phyloP scores from a whole-genome alignment of 1,284 basidiomycete genomes.

The Apiotrichum akiyoshidainum region DNA sequence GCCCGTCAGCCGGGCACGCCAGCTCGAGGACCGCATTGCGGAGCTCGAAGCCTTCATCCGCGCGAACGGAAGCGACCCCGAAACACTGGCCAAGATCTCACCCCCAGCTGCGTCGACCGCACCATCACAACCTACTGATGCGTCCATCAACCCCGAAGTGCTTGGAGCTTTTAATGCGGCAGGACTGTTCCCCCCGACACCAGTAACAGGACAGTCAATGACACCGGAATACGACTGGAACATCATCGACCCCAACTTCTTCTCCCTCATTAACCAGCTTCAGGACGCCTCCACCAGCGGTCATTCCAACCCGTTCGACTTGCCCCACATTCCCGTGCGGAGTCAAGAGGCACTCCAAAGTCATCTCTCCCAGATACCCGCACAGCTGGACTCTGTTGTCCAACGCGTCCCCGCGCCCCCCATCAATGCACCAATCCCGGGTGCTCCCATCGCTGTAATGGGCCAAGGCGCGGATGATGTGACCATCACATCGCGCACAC shows the following conservation, averaged over 20 bases:
- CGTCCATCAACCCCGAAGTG: too few species aligned
- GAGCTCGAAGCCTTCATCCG: slow-evolving; percentile 32
- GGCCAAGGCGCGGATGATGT: background rate
- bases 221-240: slow-evolving; percentile 32
- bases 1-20: slow-evolving; percentile 41
- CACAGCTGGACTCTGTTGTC: background rate
- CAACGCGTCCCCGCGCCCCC: slow-evolving; percentile 4
- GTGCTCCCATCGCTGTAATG: background rate
- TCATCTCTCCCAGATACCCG: slow-evolving; percentile 1
- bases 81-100: background rate
- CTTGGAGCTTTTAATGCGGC: too few species aligned
- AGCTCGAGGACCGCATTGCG: slow-evolving; percentile 44
- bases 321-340: background rate
- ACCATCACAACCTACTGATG: too few species aligned
- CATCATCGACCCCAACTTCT: slow-evolving; percentile 35
- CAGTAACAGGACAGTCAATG: background rate
- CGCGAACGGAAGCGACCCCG: background rate
- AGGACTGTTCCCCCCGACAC: too few species aligned
- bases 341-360: background rate
- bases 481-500: background rate
- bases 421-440: too few species aligned
- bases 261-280: slow-evolving; percentile 34
- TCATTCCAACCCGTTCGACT: too few species aligned
- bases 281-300: slow-evolving; percentile 1
- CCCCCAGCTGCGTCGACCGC: too few species aligned